Percentiles rank a stretch among this genome's conserved stretches.
Conservation (phyloP, 352 stramenopile genomes). For the Phytophthora idaei region DNA sequence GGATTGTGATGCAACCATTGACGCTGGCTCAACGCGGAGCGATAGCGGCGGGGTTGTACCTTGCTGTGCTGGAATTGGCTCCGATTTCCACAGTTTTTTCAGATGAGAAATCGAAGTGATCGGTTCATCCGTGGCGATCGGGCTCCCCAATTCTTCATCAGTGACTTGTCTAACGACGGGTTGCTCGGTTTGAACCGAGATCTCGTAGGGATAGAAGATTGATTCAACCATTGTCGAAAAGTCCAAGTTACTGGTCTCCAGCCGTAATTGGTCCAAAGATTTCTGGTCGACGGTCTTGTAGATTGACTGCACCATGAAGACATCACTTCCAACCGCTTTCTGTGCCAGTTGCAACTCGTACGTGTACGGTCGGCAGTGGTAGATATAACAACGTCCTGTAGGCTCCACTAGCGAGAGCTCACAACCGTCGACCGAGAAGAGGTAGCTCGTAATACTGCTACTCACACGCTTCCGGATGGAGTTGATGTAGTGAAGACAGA, state of each 20-base stretch:
- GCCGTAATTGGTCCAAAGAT: slow-evolving; percentile 28
- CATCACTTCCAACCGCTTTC: slow-evolving; percentile 33
- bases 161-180: background rate
- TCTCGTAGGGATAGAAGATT: background rate
- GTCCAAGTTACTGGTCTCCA: slow-evolving; percentile 38
- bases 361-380: slow-evolving; percentile 45
- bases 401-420: slow-evolving; percentile 22
- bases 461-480: slow-evolving; percentile 30
- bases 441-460: slow-evolving; percentile 31
- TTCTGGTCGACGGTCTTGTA: slow-evolving; percentile 51
- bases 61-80: background rate
- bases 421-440: slow-evolving; percentile 51
- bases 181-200: background rate
- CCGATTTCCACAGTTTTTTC: background rate
- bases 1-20: background rate
- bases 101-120: background rate
- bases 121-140: background rate
- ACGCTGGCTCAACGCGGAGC: slow-evolving; percentile 1
- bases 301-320: slow-evolving; percentile 53
- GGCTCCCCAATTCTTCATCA: background rate
- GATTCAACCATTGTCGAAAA: slow-evolving; percentile 4
- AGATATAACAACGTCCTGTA: slow-evolving; percentile 48
- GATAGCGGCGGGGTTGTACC: background rate
- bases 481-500: slow-evolving; percentile 55
- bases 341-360: slow-evolving; percentile 50